Evolutionary conservation across 345 rosid genomes (phyloP).

Genomic region (Salix caprea): DNA sequence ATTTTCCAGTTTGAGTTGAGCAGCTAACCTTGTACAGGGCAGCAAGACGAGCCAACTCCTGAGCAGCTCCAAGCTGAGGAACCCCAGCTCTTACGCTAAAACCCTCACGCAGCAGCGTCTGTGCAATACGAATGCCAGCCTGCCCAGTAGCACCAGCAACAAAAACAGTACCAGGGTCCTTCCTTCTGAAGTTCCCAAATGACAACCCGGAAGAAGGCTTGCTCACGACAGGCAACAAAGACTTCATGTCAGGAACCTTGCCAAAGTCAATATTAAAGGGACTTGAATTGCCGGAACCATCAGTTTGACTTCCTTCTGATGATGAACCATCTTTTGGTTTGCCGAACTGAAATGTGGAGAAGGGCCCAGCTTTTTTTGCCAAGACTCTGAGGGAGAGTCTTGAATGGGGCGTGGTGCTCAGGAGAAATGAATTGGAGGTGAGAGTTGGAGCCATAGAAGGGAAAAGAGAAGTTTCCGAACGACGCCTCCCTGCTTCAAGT

Average conservation of each 20-base stretch:
- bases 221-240: conserved; percentile 52
- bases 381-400: conserved; percentile 36
- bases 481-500: conserved; percentile 22
- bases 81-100: conserved; percentile 91
- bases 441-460: conserved; percentile 53
- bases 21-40: conserved; percentile 64
- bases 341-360: conserved; percentile 46
- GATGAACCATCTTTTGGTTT: conserved; percentile 32
- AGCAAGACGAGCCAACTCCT: conserved; percentile 85
- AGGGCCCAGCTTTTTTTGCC: conserved; percentile 52
- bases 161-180: conserved; percentile 77
- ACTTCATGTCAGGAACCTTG: conserved; percentile 52
- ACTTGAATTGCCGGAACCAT: conserved; percentile 33
- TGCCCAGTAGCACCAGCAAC: conserved; percentile 96
- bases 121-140: conserved; percentile 81
- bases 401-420: conserved; percentile 40
- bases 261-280: conserved; percentile 65
- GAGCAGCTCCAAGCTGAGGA: conserved; percentile 74
- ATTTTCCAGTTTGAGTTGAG: not conserved
- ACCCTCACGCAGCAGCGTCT: conserved; percentile 64
- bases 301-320: conserved; percentile 25
- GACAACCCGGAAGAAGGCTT: conserved; percentile 50
- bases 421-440: conserved; percentile 62
- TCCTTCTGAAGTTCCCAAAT: conserved; percentile 56
- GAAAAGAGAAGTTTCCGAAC: conserved; percentile 12